Percentiles rank a stretch among this genome's conserved stretches.
Conservation (phyloP, 2,329 filamentous ascomycete species). For the Geosmithia flava region DNA sequence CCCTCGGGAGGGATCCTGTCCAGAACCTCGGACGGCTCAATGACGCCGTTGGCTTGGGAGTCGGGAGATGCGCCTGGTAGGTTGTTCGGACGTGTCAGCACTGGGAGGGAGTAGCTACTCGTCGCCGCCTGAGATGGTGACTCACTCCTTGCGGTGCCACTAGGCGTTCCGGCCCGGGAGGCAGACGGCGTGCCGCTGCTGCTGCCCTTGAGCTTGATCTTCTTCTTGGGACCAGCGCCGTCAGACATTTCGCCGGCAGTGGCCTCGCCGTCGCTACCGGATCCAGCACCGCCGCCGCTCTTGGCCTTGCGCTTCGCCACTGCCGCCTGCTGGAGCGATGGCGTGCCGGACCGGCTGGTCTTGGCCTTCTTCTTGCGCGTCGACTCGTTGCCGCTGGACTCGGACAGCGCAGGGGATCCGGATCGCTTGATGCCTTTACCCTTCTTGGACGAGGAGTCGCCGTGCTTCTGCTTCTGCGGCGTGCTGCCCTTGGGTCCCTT, state of each 20-base stretch:
- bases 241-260: constrained; percentile 58
- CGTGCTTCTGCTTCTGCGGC: constrained; percentile 32
- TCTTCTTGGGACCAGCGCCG: constrained; percentile 34
- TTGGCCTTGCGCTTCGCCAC: constrained; percentile 11
- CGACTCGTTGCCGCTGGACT: constrained; percentile 86
- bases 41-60: constrained; percentile 17
- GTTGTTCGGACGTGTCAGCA: constrained; percentile 1
- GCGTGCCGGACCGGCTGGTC: constrained; percentile 42
- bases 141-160: constrained; percentile 8
- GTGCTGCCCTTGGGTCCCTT: constrained; percentile 58
- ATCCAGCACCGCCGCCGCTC: constrained; percentile 33
- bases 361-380: constrained; percentile 63
- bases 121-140: not conserved
- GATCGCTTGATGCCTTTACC: constrained; percentile 63
- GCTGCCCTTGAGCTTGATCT: constrained; percentile 29
- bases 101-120: not conserved
- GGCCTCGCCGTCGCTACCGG: constrained; percentile 60
- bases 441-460: constrained; percentile 29
- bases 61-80: constrained; percentile 18
- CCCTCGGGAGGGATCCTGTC: constrained; percentile 41
- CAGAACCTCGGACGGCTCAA: constrained; percentile 40
- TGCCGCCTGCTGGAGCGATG: constrained; percentile 25
- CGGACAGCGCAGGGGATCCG: constrained; percentile 77
- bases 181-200: constrained; percentile 22
- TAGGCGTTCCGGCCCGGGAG: constrained; percentile 42